These are phyloP conservation scores for Metarhizium sp. DNA, from an alignment of 2,329 filamentous ascomycete species.

Conservation along the genomic window DNA sequence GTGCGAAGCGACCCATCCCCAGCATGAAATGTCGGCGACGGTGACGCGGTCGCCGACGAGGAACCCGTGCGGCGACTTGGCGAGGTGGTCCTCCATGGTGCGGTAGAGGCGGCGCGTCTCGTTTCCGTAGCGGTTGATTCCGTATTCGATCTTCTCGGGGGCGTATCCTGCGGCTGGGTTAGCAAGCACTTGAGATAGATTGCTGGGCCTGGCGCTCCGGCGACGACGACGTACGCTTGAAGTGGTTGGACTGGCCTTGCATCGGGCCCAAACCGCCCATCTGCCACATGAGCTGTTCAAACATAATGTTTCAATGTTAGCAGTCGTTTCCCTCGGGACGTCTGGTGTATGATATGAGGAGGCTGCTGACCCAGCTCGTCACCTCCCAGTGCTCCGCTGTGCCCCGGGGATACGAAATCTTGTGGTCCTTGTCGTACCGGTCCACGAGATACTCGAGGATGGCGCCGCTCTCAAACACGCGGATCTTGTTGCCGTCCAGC, in stretches of 20 bases:
- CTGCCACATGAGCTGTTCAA: slow-evolving; percentile 53
- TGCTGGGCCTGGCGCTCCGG: no score
- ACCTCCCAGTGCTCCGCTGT: slow-evolving; percentile 69
- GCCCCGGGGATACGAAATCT: slow-evolving; percentile 68
- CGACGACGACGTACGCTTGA: slow-evolving; percentile 41
- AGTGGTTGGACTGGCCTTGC: slow-evolving; percentile 78
- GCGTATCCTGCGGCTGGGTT: slow-evolving; percentile 51
- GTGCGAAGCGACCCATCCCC: slow-evolving; percentile 61
- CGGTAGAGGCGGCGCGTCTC: slow-evolving; percentile 77
- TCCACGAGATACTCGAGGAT: slow-evolving; percentile 81
- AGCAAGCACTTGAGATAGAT: not conserved
- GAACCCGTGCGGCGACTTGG: slow-evolving; percentile 44
- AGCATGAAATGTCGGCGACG: slow-evolving; percentile 71
- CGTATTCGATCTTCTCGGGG: slow-evolving; percentile 73
- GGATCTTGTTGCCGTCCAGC: slow-evolving; percentile 64
- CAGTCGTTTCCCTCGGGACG: slow-evolving; percentile 17
- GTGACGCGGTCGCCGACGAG: slow-evolving; percentile 60
- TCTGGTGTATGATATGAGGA: not conserved
- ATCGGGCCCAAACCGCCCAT: slow-evolving; percentile 76
- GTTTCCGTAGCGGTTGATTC: slow-evolving; percentile 71
- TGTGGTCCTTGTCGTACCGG: slow-evolving; percentile 72
- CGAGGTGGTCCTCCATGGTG: slow-evolving; percentile 64
- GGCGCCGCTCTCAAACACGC: slow-evolving; percentile 73
- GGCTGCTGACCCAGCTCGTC: slow-evolving; percentile 58
- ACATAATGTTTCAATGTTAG: slow-evolving; percentile 7